Conservation (phyloP, 352 stramenopile species). For the Phytophthora cryptogea region DNA sequence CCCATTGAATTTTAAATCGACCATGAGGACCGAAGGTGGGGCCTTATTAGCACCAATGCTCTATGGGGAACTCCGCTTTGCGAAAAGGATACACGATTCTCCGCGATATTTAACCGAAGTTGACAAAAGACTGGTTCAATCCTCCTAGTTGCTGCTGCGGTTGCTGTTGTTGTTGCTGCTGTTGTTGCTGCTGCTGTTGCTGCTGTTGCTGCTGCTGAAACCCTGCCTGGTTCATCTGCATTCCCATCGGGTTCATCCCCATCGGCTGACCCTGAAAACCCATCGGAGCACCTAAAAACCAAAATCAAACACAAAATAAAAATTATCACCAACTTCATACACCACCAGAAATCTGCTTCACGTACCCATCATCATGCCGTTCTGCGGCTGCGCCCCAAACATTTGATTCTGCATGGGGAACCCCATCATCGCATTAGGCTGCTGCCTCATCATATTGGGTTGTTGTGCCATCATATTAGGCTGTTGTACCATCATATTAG, state of each 20-base stretch:
- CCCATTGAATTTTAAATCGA: conserved; percentile 25
- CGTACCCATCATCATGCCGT: conserved; percentile 72
- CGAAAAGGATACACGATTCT: conserved; percentile 38
- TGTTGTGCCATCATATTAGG: conserved; percentile 44
- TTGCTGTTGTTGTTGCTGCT: conserved; percentile 39
- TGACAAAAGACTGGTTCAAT: conserved; percentile 81
- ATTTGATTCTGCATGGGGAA: conserved; percentile 62
- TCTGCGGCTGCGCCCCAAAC: conserved; percentile 38
- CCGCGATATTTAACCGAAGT: conserved; percentile 50
- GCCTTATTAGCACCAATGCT: conserved; percentile 20
- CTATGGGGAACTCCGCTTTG: conserved; percentile 25
- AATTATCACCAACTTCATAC: not conserved
- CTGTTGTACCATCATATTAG: conserved; percentile 43
- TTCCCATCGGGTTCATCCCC: conserved; percentile 66
- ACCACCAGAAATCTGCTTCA: not conserved
- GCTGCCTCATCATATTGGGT: conserved; percentile 42
- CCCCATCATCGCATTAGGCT: conserved; percentile 49
- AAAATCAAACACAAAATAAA: not conserved
- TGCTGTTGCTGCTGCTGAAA: conserved; percentile 52
- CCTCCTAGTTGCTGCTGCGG: conserved; percentile 45
- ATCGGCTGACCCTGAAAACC: conserved; percentile 56
- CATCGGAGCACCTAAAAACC: conserved; percentile 49
- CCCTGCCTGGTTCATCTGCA: conserved; percentile 63
- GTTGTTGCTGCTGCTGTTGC: conserved; percentile 33
- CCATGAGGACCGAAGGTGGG: conserved; percentile 7